A percentile compares a stretch with the other conserved stretches of the same genome.
phyloP scores from a whole-genome alignment of 352 stramenopile genomes.

The Globisporangium irregulare region DNA sequence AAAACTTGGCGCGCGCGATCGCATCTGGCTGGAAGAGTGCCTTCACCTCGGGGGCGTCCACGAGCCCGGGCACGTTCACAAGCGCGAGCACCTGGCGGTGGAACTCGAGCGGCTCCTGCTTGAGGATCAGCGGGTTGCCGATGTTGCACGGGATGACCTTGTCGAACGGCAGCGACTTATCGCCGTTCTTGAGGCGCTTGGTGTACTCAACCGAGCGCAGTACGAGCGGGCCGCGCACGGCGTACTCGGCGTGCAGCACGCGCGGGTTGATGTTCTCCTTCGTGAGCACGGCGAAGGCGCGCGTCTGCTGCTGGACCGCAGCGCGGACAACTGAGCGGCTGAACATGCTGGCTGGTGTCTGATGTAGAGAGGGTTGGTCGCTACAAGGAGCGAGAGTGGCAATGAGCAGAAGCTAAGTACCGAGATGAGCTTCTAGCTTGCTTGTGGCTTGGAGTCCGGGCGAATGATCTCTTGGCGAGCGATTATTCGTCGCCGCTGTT shows the following conservation, averaged over 20 bases:
- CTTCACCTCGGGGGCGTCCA: conserved; percentile 76
- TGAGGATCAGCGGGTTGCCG: conserved; percentile 95
- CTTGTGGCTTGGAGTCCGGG: neutral
- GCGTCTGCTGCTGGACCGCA: conserved; percentile 14
- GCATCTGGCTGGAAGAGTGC: conserved; percentile 85
- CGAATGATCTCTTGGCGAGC: conserved; percentile 9
- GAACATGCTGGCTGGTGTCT: neutral
- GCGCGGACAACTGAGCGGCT: conserved; percentile 10
- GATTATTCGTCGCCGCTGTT: conserved; percentile 11
- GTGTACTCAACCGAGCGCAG: conserved; percentile 77
- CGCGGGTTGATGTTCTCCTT: conserved; percentile 74
- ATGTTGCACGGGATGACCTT: conserved; percentile 98
- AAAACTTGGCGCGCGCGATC: conserved; percentile 85
- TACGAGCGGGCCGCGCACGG: conserved; percentile 85
- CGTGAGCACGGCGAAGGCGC: conserved; percentile 71
- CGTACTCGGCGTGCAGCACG: conserved; percentile 84
- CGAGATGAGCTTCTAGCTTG: neutral
- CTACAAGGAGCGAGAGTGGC: conserved; percentile 1
- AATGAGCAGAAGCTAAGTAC: neutral
- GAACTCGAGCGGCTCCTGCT: conserved; percentile 94
- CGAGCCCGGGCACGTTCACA: conserved; percentile 84
- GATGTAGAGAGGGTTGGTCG: neutral
- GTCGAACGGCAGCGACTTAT: conserved; percentile 86
- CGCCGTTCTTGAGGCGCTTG: conserved; percentile 54
- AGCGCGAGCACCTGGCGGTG: conserved; percentile 91